Percentiles rank a stretch among this genome's conserved stretches.
Conservation (phyloP, 768 basidiomycete genomes). For the Tulasnella calospora region DNA sequence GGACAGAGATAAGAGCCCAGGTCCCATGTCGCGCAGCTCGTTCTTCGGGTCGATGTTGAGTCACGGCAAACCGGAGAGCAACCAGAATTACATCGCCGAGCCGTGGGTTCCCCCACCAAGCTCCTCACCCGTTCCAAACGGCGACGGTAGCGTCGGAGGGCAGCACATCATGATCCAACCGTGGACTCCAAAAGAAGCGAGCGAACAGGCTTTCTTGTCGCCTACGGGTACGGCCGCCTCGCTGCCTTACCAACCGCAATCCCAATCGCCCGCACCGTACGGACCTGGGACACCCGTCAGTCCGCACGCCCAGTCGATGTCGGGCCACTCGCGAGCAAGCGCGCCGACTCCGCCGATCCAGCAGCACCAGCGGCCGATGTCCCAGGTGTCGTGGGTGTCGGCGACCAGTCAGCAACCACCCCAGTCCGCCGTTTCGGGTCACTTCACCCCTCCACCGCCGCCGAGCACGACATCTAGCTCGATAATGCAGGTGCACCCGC, state of each 20-base stretch:
- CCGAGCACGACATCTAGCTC: background rate
- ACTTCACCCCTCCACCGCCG: background rate
- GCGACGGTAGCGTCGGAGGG: too few species aligned
- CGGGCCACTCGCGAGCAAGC: background rate
- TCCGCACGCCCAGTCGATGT: background rate
- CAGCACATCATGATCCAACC: background rate
- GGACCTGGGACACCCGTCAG: background rate
- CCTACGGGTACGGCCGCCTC: background rate
- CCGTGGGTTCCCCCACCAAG: constrained; percentile 2
- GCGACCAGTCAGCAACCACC: background rate
- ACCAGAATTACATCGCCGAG: constrained; percentile 10
- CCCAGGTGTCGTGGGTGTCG: constrained; percentile 1
- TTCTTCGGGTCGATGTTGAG: constrained; percentile 11
- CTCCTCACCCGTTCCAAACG: background rate
- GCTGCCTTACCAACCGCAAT: background rate
- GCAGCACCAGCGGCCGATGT: constrained; percentile 4
- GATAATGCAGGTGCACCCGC: constrained; percentile 1
- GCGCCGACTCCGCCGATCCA: too few species aligned
- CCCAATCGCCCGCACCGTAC: background rate
- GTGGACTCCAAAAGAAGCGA: background rate
- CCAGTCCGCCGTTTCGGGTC: background rate
- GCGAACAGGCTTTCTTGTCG: constrained; percentile 11
- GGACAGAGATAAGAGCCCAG: background rate
- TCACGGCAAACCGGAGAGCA: background rate
- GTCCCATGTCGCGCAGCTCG: background rate